Base-by-base conservation (phyloP, 805 yeast species). In the Candida parachauliodes region DNA sequence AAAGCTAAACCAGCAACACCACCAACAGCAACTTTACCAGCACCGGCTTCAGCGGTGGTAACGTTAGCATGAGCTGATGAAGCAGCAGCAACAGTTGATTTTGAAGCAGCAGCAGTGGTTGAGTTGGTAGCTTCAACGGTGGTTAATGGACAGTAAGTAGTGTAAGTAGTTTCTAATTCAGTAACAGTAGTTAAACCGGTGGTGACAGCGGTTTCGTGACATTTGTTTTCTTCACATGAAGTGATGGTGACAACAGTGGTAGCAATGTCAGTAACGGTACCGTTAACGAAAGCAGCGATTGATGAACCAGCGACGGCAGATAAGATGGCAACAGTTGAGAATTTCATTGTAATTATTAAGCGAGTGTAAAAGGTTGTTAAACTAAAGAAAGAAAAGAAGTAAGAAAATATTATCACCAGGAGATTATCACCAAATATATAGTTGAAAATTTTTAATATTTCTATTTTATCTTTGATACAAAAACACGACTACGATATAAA, bases 131-230 rank as follows among this genome's bases (percentile, higher is more conserved):
- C 8, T 5, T 9, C 20, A 47, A 69, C 71, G 52, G 95, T 86
- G 36, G 94, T 65, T 46, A 56, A 68, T 61, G 95, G 94, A 68
- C 94, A 85, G 83, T 81, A 84, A 52, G 94, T 84, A 67, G 60
- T 55, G 76, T 69, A 74, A 55, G 70, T 81, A 54, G 86, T 78
- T 57, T 82, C 86, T 46, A 79, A 80, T 40, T 63, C 50, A 61
- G 72, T 58, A 57, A 75, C 68, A 47, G 76, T 63, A 49, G 68
- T 65, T 24, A 32, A 32, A 36, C 70, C 70, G 38, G 66, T 55
- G 39, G 72, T 64, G 27, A 54, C 52, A 16, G 64, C 49, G 34
- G 45, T 52, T 16, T 36, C 34, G 5, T 47, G 27, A 47, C 72
- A 66, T 42, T 47, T 56, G 51, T 63, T 36, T 39, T 57, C 57